A percentile compares a stretch with the other conserved stretches of the same genome.
phyloP scores from a whole-genome alignment of 106 monocot genomes.

The Phalaenopsis aphrodite region DNA sequence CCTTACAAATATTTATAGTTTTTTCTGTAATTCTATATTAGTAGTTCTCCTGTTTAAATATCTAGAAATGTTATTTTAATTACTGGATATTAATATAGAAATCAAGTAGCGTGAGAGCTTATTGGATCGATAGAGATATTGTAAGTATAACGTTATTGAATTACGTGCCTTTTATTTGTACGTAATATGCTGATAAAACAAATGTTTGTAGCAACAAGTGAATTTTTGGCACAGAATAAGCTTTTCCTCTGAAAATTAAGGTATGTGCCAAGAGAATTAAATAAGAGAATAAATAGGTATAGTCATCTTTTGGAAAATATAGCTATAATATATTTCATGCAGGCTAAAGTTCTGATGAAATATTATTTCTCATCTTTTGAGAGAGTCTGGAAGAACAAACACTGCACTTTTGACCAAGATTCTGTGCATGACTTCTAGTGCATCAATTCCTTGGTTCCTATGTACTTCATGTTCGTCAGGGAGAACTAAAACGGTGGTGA shows the following conservation, averaged over 20 bases:
- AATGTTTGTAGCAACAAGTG: too few species aligned
- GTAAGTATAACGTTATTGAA: neutral
- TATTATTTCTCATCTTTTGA: constrained; percentile 6
- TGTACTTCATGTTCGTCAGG: neutral
- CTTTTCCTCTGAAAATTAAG: neutral
- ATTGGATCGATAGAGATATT: neutral
- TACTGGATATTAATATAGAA: too few species aligned
- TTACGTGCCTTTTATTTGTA: too few species aligned
- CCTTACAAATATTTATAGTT: too few species aligned
- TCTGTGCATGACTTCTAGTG: neutral
- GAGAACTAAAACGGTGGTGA: neutral
- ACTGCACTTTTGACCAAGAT: constrained; percentile 8
- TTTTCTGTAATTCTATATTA: too few species aligned
- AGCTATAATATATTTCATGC: constrained; percentile 1
- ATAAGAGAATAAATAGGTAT: neutral
- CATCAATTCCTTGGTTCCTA: constrained; percentile 1
- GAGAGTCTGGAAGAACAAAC: constrained; percentile 7
- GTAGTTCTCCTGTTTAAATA: too few species aligned
- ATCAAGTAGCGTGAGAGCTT: too few species aligned
- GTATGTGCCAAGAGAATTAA: neutral
- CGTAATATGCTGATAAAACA: too few species aligned
- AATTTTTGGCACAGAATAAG: neutral
- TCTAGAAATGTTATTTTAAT: too few species aligned
- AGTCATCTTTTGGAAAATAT: neutral
- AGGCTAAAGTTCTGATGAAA: constrained; percentile 3